phyloP scores from a whole-genome alignment of 768 basidiomycete species.

The Serendipita sp. region DNA sequence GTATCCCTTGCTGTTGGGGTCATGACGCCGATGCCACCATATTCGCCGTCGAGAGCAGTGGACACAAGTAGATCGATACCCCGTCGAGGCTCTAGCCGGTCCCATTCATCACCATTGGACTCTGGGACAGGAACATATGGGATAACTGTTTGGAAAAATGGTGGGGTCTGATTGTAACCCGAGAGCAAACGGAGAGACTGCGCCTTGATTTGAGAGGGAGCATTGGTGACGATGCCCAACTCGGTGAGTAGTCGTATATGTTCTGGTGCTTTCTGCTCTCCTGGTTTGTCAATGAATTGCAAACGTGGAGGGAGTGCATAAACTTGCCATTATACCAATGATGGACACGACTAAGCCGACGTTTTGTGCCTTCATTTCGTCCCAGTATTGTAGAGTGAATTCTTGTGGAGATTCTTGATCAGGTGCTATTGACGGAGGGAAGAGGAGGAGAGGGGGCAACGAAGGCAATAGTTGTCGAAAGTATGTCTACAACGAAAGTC shows the following conservation, averaged over 20 bases:
- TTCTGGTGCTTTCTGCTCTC: conserved; percentile 19
- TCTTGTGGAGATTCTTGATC: conserved; percentile 58
- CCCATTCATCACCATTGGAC: conserved; percentile 85
- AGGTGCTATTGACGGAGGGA: conserved; percentile 40
- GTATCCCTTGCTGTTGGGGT: conserved; percentile 41
- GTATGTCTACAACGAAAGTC: conserved; percentile 53
- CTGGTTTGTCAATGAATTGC: background rate
- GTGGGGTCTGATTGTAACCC: conserved; percentile 34
- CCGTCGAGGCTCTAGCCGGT: conserved; percentile 62
- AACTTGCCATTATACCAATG: conserved; percentile 59
- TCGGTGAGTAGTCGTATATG: conserved; percentile 66
- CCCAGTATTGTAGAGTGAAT: conserved; percentile 95
- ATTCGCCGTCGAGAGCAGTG: conserved; percentile 75
- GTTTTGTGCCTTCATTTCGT: conserved; percentile 74
- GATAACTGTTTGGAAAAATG: conserved; percentile 51
- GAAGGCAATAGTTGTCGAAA: conserved; percentile 72
- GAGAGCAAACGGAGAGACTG: conserved; percentile 56
- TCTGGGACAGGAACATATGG: conserved; percentile 65
- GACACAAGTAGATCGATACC: conserved; percentile 73
- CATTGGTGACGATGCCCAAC: conserved; percentile 83
- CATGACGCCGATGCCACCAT: conserved; percentile 38
- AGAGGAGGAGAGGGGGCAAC: conserved; percentile 52
- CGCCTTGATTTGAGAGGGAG: conserved; percentile 72
- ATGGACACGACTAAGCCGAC: conserved; percentile 63
- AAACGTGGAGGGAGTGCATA: background rate